Base-by-base conservation (phyloP, 805 yeast genomes). In the Danielia reshetovae region DNA sequence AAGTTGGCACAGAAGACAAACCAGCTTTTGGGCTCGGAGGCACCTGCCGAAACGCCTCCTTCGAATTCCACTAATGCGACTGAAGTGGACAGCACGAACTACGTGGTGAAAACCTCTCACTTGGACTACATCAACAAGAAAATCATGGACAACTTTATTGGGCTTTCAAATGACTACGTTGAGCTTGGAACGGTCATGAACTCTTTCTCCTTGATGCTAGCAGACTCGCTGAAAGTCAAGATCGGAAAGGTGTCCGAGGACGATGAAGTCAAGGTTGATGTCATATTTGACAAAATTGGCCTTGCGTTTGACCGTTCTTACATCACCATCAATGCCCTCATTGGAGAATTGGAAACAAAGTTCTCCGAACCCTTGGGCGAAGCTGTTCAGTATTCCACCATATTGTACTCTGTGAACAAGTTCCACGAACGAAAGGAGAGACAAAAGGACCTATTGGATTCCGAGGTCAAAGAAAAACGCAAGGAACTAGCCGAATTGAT, bases 271-370 rank as follows among this genome's bases (percentile, higher is more conserved):
- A 61, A 61, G 32, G 39, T 64, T 13, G 59, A 59, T 39, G 37
- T 62, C 8, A 47, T 66, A 2, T 53, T 86, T 40, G 97, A 93
- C 53, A 77, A 79, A 42, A 75, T 87, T 18, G 97, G 97, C 1
- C 88, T 85, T 51, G 82, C 88, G 1, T 79, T 85, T 43, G 97
- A 93, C 56, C 74, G 80, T 25, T 77, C 74, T 29, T 70, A 68
- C 51, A 54, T 76, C 42, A 53, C 77, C n/a, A 62, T 78, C 42
- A 65, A 77, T 47, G 54, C 71, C 1, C 64, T 81, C 8, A 72
- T 77, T 4, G 58, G 67, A 9, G 72, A 73, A 24, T 57, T 81
- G 32, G 76, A 75, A 33, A 70, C 77, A 2, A 75, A 76, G 35
- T 80, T 79, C 47, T 70, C 77, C 6, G 87, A 81, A 51, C 86